These are phyloP conservation scores for Candida tibetensis DNA, from an alignment of 805 yeast species.

Conservation along the genomic window DNA sequence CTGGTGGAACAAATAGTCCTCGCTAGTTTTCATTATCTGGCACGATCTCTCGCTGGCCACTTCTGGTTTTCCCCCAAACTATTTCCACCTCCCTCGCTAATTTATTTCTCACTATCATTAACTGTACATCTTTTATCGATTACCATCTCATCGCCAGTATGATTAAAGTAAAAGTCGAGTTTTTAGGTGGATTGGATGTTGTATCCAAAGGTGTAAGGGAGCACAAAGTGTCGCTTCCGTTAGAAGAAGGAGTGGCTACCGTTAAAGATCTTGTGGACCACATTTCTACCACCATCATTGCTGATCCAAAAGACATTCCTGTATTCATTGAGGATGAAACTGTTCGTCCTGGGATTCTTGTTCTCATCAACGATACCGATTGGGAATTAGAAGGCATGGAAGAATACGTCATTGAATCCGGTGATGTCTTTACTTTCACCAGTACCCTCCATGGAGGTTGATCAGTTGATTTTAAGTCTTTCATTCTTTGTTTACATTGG, in stretches of 20 bases:
- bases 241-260: slow-evolving; percentile 43
- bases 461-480: slow-evolving; percentile 3
- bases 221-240: slow-evolving; percentile 44
- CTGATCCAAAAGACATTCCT: slow-evolving; percentile 59
- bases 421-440: slow-evolving; percentile 82
- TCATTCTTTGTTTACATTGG: not conserved
- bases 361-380: slow-evolving; percentile 88
- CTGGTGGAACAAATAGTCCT: too few species aligned
- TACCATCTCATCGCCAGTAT: slow-evolving; percentile 16
- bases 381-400: slow-evolving; percentile 96
- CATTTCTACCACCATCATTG: slow-evolving; percentile 53
- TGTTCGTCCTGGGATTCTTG: slow-evolving; percentile 89
- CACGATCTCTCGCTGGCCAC: too few species aligned
- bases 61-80: too few species aligned
- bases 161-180: slow-evolving; percentile 41
- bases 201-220: slow-evolving; percentile 61
- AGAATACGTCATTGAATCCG: slow-evolving; percentile 68
- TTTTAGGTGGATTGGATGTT: slow-evolving; percentile 79
- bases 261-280: slow-evolving; percentile 54
- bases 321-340: slow-evolving; percentile 80
- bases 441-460: slow-evolving; percentile 95
- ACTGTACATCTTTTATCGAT: too few species aligned
- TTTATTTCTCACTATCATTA: too few species aligned
- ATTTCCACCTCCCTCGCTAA: too few species aligned
- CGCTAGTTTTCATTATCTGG: too few species aligned